These are phyloP conservation scores for Aspergillus tamarii DNA, from an alignment of 2,329 filamentous ascomycete species.

Conservation along the genomic window DNA sequence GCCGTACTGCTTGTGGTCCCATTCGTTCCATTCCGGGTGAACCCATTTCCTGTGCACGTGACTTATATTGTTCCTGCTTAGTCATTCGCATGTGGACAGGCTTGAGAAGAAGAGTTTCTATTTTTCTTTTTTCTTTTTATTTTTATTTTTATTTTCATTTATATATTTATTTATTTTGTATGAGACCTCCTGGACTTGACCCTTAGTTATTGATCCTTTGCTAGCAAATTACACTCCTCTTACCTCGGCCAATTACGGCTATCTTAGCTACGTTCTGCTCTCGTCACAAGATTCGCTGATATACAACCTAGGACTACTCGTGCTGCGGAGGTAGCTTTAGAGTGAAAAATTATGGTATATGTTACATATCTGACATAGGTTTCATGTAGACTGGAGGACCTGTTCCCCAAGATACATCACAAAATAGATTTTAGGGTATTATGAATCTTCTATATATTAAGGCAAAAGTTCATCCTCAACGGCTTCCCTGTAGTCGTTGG, in stretches of 20 bases:
- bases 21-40: conserved; percentile 13
- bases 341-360: not conserved
- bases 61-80: not conserved
- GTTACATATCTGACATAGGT: not conserved
- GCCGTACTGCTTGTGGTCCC: conserved; percentile 14
- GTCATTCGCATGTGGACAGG: not conserved
- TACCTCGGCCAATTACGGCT: not conserved
- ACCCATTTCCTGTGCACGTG: conserved; percentile 10
- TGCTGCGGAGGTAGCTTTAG: not conserved
- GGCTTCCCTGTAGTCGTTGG: not conserved
- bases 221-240: not conserved
- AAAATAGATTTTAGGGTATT: not conserved
- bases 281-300: no score
- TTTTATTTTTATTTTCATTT: no score
- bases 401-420: not conserved
- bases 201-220: not conserved
- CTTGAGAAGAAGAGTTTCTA: no score
- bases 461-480: not conserved
- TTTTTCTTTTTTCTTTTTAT: no score
- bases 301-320: no score
- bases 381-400: no score
- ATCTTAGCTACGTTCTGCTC: not conserved
- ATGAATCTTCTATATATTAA: not conserved
- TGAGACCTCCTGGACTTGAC: no score
- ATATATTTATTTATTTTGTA: no score